Evolutionary conservation across 805 yeast species (phyloP).

Genomic region (Saccharomycopsis schoenii): DNA sequence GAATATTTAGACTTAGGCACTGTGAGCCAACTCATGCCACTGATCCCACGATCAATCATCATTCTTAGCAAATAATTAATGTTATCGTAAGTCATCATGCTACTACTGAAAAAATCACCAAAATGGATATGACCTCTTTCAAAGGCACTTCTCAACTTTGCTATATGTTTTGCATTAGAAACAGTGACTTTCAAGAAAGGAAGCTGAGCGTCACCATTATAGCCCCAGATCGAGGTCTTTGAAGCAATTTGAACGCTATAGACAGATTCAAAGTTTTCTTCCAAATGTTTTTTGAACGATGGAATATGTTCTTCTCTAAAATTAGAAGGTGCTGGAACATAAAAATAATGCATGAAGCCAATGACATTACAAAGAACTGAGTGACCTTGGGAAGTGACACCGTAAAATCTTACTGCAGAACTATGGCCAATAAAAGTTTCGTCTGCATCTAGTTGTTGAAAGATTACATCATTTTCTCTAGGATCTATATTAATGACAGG

Average conservation of each 20-base stretch:
- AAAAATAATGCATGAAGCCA: constrained; percentile 83
- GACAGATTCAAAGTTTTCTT: constrained; percentile 45
- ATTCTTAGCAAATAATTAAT: constrained; percentile 75
- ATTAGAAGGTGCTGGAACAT: constrained; percentile 82
- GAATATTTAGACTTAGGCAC: constrained; percentile 66
- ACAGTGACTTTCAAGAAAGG: constrained; percentile 73
- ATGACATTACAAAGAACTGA: constrained; percentile 84
- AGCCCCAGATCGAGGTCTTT: constrained; percentile 93
- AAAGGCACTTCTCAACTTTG: constrained; percentile 65
- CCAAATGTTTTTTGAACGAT: constrained; percentile 37
- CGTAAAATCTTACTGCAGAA: constrained; percentile 75
- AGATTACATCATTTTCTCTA: constrained; percentile 42
- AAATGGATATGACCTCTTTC: constrained; percentile 71
- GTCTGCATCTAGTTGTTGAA: constrained; percentile 94
- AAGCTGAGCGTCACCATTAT: constrained; percentile 61
- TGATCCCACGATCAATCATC: constrained; percentile 86
- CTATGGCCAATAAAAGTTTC: constrained; percentile 54
- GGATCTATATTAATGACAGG: constrained; percentile 48
- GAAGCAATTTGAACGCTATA: constrained; percentile 51
- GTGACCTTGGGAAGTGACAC: constrained; percentile 81
- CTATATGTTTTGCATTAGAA: constrained; percentile 54
- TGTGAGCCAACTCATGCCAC: constrained; percentile 97
- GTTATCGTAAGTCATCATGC: constrained; percentile 77
- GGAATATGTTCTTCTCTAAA: constrained; percentile 48
- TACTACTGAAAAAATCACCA: constrained; percentile 52